phyloP scores from a whole-genome alignment of 73 alveolate genomes.

The Tetrahymena malaccensis region DNA sequence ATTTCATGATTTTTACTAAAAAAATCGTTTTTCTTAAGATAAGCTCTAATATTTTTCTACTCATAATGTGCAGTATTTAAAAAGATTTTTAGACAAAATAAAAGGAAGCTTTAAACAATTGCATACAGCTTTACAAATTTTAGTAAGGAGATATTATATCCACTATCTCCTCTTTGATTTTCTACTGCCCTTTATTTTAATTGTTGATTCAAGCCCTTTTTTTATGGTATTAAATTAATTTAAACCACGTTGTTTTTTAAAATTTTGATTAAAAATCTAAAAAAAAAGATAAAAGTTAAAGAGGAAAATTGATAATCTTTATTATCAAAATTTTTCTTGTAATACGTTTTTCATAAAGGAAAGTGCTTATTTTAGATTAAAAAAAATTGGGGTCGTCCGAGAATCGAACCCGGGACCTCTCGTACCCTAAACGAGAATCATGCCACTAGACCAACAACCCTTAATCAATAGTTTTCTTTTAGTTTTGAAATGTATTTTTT shows the following conservation, averaged over 20 bases:
- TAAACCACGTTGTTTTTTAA: not conserved
- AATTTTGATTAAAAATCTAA: not conserved
- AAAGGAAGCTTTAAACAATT: too few species aligned
- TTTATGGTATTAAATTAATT: not conserved
- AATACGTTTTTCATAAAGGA: not conserved
- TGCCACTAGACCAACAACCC: not conserved
- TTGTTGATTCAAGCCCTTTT: too few species aligned
- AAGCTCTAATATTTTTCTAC: too few species aligned
- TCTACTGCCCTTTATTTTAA: too few species aligned
- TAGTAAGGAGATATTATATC: too few species aligned
- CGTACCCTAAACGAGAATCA: not conserved
- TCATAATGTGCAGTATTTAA: too few species aligned
- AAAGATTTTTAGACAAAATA: too few species aligned
- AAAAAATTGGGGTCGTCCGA: not conserved
- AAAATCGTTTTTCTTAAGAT: too few species aligned
- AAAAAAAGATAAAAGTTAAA: not conserved
- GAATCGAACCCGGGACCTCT: not conserved
- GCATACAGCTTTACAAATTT: too few species aligned
- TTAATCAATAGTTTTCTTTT: not conserved
- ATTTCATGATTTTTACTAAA: too few species aligned
- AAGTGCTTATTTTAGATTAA: too few species aligned
- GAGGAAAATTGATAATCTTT: not conserved
- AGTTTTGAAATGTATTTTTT: too few species aligned
- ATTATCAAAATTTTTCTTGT: not conserved
- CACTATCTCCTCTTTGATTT: not conserved